phyloP scores from a whole-genome alignment of 139 green algal genomes.

The Edaphochlamys debaryana region DNA sequence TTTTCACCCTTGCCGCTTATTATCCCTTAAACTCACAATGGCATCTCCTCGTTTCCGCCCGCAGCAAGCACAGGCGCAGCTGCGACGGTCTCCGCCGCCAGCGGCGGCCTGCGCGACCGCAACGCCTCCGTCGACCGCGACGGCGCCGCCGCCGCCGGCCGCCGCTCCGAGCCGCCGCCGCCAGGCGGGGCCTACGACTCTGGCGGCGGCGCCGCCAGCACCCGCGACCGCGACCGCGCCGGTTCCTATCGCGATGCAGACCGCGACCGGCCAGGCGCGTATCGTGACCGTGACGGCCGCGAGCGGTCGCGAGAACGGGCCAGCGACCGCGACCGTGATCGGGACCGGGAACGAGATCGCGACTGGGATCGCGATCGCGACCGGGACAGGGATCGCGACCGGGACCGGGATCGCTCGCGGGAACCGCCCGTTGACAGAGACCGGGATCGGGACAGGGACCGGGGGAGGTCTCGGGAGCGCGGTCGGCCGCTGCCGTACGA shows the following conservation, averaged over 20 bases:
- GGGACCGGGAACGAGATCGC: too few species aligned
- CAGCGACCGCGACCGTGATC: too few species aligned
- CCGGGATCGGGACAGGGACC: not conserved
- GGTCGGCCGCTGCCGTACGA: not conserved
- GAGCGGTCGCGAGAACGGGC: not conserved
- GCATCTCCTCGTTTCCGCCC: too few species aligned
- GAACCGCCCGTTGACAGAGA: not conserved
- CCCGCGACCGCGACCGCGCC: not conserved
- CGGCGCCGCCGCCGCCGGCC: not conserved
- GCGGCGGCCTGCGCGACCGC: not conserved
- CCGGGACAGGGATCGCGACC: too few species aligned
- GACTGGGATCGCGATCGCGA: not conserved
- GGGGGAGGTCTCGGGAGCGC: not conserved
- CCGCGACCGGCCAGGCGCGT: too few species aligned
- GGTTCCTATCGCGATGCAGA: not conserved
- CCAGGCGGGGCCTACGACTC: not conserved
- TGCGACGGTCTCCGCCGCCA: too few species aligned
- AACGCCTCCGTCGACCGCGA: constrained; percentile 5
- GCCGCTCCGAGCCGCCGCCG: too few species aligned
- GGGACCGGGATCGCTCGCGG: not conserved
- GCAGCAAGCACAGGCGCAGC: too few species aligned
- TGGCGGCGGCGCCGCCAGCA: too few species aligned
- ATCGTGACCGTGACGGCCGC: too few species aligned
- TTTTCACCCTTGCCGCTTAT: too few species aligned
- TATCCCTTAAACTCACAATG: too few species aligned